Evolutionary conservation across 352 stramenopile species (phyloP).

Genomic region (Aphanomyces cochlioides): DNA sequence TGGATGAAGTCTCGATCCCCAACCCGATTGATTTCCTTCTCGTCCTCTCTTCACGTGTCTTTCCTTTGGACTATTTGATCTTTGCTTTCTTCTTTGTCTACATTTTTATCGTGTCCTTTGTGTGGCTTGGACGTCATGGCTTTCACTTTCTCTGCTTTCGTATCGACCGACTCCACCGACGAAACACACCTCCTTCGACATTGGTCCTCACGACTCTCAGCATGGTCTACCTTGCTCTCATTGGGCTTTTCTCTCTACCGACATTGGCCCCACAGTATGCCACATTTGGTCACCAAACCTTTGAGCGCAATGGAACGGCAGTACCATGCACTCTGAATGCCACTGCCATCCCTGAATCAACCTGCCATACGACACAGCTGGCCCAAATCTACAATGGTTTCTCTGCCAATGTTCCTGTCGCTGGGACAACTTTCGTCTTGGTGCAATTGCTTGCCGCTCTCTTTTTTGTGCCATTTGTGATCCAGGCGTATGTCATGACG

Average conservation of each 20-base stretch:
- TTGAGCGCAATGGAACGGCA: slow-evolving; percentile 46
- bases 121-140: slow-evolving; percentile 69
- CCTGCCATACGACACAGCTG: slow-evolving; percentile 70
- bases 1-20: slow-evolving; percentile 57
- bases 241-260: slow-evolving; percentile 75
- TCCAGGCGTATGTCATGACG: slow-evolving; percentile 68
- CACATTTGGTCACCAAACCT: slow-evolving; percentile 80
- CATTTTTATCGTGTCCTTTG: slow-evolving; percentile 70
- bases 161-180: slow-evolving; percentile 62
- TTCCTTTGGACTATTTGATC: slow-evolving; percentile 80
- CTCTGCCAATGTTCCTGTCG: slow-evolving; percentile 65
- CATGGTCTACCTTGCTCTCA: slow-evolving; percentile 76
- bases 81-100: slow-evolving; percentile 77
- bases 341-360: slow-evolving; percentile 34
- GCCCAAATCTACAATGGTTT: slow-evolving; percentile 77
- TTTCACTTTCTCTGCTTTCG: slow-evolving; percentile 77
- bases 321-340: slow-evolving; percentile 60
- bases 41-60: slow-evolving; percentile 65
- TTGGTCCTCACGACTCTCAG: slow-evolving; percentile 75
- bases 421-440: slow-evolving; percentile 67
- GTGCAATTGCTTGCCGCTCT: slow-evolving; percentile 69
- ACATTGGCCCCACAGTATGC: slow-evolving; percentile 81
- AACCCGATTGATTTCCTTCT: slow-evolving; percentile 75
- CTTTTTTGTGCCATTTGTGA: slow-evolving; percentile 71
- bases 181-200: slow-evolving; percentile 65